Evolutionary conservation across 2,329 filamentous ascomycete genomes (phyloP).

Genomic region (Fusarium tanahbumbuense): DNA sequence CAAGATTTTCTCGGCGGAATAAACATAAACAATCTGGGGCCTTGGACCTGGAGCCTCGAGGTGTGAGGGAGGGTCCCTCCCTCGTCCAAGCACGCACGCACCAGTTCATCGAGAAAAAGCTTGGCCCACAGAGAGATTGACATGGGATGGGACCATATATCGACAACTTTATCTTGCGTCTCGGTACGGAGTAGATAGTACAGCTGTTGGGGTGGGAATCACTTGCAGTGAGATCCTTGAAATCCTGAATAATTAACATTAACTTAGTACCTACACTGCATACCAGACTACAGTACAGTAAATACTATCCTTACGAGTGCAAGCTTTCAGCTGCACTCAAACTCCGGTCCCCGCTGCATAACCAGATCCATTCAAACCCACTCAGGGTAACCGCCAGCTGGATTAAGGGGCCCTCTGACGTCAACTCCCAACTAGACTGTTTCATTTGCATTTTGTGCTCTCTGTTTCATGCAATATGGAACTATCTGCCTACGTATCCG

Average conservation of each 20-base stretch:
- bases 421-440: slow-evolving; percentile 22
- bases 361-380: slow-evolving; percentile 10
- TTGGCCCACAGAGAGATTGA: slow-evolving; percentile 1
- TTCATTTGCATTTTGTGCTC: slow-evolving; percentile 1
- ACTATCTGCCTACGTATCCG: background rate
- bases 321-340: background rate
- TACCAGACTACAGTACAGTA: background rate
- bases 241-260: background rate
- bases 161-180: background rate
- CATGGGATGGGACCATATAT: background rate
- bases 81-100: slow-evolving; percentile 1
- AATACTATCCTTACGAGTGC: background rate
- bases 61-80: background rate
- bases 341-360: slow-evolving; percentile 9
- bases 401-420: slow-evolving; percentile 34
- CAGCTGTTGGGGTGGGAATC: background rate
- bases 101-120: slow-evolving; percentile 4
- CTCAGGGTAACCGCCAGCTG: slow-evolving; percentile 10
- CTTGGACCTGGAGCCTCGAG: slow-evolving; percentile 17
- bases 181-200: too few species aligned
- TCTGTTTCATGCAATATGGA: slow-evolving; percentile 3
- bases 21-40: slow-evolving; percentile 31
- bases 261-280: background rate
- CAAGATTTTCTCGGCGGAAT: slow-evolving; percentile 18
- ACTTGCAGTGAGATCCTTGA: too few species aligned